Base-by-base conservation (phyloP, 179 eudicot genomes). In the Silene noctiflora region DNA sequence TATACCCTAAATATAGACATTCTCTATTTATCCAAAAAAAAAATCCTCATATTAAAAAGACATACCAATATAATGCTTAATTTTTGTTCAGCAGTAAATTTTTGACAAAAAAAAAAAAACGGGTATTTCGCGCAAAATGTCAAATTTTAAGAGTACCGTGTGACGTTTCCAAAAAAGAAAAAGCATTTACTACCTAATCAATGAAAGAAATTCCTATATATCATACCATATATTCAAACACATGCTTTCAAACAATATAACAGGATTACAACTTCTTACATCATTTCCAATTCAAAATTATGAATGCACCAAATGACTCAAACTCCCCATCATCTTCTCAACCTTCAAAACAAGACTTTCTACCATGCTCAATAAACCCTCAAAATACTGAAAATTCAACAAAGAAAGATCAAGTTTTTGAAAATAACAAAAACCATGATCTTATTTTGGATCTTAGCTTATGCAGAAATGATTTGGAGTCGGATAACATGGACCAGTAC, bases 381-480 rank as follows among this genome's bases (percentile, higher is more conserved):
- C 58, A 51, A 51, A 12, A 13, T 1, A 51, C 58, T 14, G 17
- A 14, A 14, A 51, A 51, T 14, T 51, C 58, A 51, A 51, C 58
- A 51, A 51, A 51, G 10, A 51, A 14, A 14, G 55, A 48, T 12
- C 16, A 48, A 53, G 4, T 51, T 20, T 56, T 9, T 2, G 24
- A 73, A 33, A 61, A 73, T 33, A 55, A 66, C 16, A 76, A 48
- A 67, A 76, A 7, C 29, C 56, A 75, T 17, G 25, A 69, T 42
- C 72, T 74, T 29, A 25, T 62, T 29, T 81, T 81, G 55, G 75
- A 81, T 73, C 84, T 81, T 69, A 81, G 75, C 67, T 74, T 77
- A 63, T 53, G 75, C 11, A 77, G 67, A 55, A 74, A 55, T 75
- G 81, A 81, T 42, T 69, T 35, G 20, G 78, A 81, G 31, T 24